A percentile compares a stretch with the other conserved stretches of the same genome.
Conservation (phyloP, 2,329 filamentous ascomycete species). For the Purpureocillium lavendulum region DNA sequence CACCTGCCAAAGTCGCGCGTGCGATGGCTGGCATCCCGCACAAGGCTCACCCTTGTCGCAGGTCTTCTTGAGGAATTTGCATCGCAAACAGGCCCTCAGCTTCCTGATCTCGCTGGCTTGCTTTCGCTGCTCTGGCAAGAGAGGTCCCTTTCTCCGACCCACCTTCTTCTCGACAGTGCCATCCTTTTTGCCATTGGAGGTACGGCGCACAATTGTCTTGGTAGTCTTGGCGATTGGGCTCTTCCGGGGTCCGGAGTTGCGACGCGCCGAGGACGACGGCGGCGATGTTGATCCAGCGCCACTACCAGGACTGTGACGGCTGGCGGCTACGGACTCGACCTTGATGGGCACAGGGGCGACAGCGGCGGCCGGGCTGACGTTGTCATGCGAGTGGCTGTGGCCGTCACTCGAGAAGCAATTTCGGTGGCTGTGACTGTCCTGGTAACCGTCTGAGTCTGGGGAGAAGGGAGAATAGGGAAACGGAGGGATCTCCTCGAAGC, state of each 20-base stretch:
- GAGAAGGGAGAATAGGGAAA: slow-evolving; percentile 77
- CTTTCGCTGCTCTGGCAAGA: slow-evolving; percentile 88
- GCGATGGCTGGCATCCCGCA: slow-evolving; percentile 88
- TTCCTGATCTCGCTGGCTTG: slow-evolving; percentile 97
- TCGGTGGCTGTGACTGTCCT: slow-evolving; percentile 52
- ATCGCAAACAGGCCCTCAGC: slow-evolving; percentile 83
- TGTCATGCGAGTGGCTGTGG: slow-evolving; percentile 39
- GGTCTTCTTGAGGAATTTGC: slow-evolving; percentile 99
- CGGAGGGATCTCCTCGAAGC: slow-evolving; percentile 68
- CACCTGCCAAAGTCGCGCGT: slow-evolving; percentile 93
- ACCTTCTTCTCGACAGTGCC: slow-evolving; percentile 79
- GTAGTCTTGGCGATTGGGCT: slow-evolving; percentile 72
- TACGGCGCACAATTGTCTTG: slow-evolving; percentile 78
- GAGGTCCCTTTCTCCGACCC: slow-evolving; percentile 78
- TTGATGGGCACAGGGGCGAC: slow-evolving; percentile 65
- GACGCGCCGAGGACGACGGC: slow-evolving; percentile 52
- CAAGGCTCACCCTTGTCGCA: slow-evolving; percentile 97
- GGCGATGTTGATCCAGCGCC: slow-evolving; percentile 53
- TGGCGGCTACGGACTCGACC: slow-evolving; percentile 32
- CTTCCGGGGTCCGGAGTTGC: slow-evolving; percentile 64
- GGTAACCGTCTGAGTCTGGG: slow-evolving; percentile 68
- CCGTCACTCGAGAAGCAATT: slow-evolving; percentile 54
- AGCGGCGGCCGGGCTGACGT: slow-evolving; percentile 59
- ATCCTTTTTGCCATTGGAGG: slow-evolving; percentile 70
- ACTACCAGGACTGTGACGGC: slow-evolving; percentile 53